Percentiles rank a stretch among this genome's conserved stretches.
Evolutionary conservation across 768 basidiomycete genomes (phyloP).

Genomic region (Agaricus subrufescens): DNA sequence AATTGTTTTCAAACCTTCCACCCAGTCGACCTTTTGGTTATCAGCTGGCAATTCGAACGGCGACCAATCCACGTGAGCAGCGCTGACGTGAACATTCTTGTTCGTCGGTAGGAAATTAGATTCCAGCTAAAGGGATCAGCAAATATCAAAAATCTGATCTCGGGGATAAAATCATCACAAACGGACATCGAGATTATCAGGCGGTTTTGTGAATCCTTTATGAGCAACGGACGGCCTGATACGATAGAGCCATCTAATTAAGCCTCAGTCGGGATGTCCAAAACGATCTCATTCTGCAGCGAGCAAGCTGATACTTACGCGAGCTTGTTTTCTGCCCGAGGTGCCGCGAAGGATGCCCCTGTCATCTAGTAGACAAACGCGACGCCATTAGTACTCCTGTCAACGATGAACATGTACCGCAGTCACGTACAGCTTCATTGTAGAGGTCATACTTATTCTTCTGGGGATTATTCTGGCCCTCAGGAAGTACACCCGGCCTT

Average conservation of each 20-base stretch:
- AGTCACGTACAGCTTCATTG: slow-evolving; percentile 42
- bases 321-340: slow-evolving; percentile 48
- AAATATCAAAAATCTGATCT: background rate
- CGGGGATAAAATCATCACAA: background rate
- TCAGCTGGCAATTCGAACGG: slow-evolving; percentile 51
- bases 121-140: slow-evolving; percentile 39
- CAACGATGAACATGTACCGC: too few species aligned
- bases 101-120: slow-evolving; percentile 57
- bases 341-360: slow-evolving; percentile 55
- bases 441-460: slow-evolving; percentile 61
- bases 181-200: slow-evolving; percentile 56
- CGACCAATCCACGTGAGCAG: slow-evolving; percentile 64
- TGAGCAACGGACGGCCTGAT: slow-evolving; percentile 68
- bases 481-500: slow-evolving; percentile 53
- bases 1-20: slow-evolving; percentile 57
- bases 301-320: slow-evolving; percentile 29
- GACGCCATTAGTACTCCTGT: background rate
- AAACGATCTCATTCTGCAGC: too few species aligned
- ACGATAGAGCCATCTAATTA: slow-evolving; percentile 55
- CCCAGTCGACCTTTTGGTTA: slow-evolving; percentile 42
- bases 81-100: slow-evolving; percentile 54
- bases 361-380: slow-evolving; percentile 37
- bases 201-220: slow-evolving; percentile 50
- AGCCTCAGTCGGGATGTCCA: too few species aligned
- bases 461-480: slow-evolving; percentile 60